Percentiles rank a stretch among this genome's conserved stretches.
These are phyloP conservation scores for Rhodotorula graminis DNA, from an alignment of 768 basidiomycete species.

Conservation along the genomic window DNA sequence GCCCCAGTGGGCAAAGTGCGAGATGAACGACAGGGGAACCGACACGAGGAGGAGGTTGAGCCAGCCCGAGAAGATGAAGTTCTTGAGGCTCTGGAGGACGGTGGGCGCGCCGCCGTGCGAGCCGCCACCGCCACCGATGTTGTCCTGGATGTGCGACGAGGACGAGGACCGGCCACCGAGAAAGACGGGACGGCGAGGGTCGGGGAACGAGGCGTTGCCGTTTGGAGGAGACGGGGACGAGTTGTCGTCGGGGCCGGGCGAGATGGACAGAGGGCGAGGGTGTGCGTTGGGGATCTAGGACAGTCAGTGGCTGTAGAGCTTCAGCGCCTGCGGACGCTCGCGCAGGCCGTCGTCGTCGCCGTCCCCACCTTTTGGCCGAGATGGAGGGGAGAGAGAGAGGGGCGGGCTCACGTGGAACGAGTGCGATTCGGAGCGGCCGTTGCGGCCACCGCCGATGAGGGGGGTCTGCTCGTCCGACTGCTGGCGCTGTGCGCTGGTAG, in stretches of 20 bases:
- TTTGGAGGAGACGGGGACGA: no score
- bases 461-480: not conserved
- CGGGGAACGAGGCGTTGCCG: not conserved
- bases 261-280: conserved; percentile 3
- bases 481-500: not conserved
- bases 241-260: not conserved
- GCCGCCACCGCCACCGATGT: not conserved
- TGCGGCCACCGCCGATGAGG: not conserved
- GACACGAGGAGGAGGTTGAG: conserved; percentile 73
- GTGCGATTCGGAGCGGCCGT: not conserved
- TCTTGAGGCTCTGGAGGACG: conserved; percentile 42
- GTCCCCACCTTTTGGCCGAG: not conserved
- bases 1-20: conserved; percentile 65
- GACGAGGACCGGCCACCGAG: not conserved
- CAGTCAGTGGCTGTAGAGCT: conserved; percentile 7
- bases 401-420: conserved; percentile 15
- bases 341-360: not conserved
- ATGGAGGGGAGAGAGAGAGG: not conserved
- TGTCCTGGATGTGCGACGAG: not conserved
- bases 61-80: conserved; percentile 52
- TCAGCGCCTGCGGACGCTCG: not conserved
- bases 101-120: not conserved
- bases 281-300: conserved; percentile 23
- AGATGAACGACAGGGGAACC: conserved; percentile 65
- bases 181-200: not conserved